Conservation (phyloP, 352 stramenopile genomes). For the Poterioochromonas sp. region DNA sequence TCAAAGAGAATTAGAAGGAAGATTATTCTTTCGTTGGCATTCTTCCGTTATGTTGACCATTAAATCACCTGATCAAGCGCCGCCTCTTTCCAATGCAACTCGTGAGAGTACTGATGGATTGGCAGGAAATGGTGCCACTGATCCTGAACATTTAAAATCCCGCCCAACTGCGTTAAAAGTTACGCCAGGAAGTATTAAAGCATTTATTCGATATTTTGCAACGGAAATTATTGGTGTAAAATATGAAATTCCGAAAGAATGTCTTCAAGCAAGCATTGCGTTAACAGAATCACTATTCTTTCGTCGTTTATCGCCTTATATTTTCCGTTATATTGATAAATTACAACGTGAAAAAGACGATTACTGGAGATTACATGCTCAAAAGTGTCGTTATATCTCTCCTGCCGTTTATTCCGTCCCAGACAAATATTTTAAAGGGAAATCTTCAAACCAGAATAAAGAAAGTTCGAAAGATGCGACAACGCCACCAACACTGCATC, state of each 20-base stretch:
- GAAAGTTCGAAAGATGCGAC: too few species aligned
- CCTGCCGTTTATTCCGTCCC: background rate
- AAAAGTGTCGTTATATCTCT: background rate
- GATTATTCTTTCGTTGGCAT: background rate
- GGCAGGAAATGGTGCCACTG: background rate
- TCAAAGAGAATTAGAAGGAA: slow-evolving; percentile 5
- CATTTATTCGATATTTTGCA: slow-evolving; percentile 21
- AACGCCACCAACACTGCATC: too few species aligned
- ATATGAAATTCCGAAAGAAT: slow-evolving; percentile 3
- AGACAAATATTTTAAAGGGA: too few species aligned
- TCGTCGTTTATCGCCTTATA: background rate
- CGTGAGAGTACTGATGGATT: background rate
- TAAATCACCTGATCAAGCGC: background rate
- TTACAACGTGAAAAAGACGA: background rate
- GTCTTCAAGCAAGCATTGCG: background rate
- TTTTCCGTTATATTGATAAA: background rate
- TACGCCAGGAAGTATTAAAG: background rate
- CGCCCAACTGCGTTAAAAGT: background rate
- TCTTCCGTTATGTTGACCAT: background rate
- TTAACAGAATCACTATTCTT: slow-evolving; percentile 5
- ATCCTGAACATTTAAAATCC: background rate
- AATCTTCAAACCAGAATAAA: too few species aligned
- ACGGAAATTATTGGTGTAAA: background rate
- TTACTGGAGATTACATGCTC: background rate
- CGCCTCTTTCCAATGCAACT: background rate